phyloP scores from a whole-genome alignment of 176 grass and related monocot species.

The Puya raimondii region DNA sequence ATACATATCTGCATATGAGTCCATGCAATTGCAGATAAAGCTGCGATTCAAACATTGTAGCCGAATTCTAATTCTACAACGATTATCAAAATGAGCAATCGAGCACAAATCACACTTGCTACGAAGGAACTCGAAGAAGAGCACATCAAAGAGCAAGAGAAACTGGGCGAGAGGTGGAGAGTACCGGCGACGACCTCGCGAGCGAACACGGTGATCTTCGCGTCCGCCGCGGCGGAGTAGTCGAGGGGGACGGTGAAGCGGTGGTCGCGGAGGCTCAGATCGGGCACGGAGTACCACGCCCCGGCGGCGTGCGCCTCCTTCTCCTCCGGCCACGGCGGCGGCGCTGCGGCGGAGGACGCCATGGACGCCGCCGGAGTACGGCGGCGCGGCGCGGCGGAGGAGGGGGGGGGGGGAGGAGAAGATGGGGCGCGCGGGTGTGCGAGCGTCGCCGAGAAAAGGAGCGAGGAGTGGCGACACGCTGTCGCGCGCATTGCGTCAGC shows the following conservation, averaged over 20 bases:
- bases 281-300: conserved; percentile 57
- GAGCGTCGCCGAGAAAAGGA: neutral
- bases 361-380: conserved; percentile 20
- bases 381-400: conserved; percentile 11
- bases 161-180: neutral
- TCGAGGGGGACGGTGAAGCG: conserved; percentile 80
- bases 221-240: conserved; percentile 27
- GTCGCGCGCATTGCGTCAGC: neutral
- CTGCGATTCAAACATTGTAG: too few species aligned
- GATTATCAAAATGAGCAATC: too few species aligned
- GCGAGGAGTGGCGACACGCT: neutral
- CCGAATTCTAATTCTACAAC: too few species aligned
- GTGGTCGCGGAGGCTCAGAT: conserved; percentile 81
- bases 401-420: neutral
- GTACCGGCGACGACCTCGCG: conserved; percentile 80
- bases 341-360: conserved; percentile 16
- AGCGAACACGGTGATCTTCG: conserved; percentile 64
- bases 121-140: neutral
- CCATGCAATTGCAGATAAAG: too few species aligned
- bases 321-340: neutral
- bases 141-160: neutral
- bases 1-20: too few species aligned
- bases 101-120: too few species aligned
- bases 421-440: neutral
- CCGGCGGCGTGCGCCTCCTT: conserved; percentile 36